Percentiles rank a stretch among this genome's conserved stretches.
These are phyloP conservation scores for Gynandropsis gynandra DNA, from an alignment of 345 rosid species.

Conservation along the genomic window DNA sequence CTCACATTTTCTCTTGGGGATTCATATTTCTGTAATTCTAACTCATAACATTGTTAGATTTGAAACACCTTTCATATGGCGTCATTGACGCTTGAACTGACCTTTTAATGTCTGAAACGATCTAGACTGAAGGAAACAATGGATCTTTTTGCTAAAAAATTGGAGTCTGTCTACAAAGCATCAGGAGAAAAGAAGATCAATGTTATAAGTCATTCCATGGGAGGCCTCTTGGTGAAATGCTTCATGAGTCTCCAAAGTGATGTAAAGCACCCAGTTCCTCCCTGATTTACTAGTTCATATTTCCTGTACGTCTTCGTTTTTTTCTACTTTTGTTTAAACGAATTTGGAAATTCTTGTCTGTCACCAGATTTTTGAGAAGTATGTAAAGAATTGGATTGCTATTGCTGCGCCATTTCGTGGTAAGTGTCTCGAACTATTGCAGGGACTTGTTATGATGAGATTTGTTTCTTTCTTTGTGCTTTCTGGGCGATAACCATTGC, in stretches of 20 bases:
- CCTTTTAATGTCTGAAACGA: constrained; percentile 12
- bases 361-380: constrained; percentile 71
- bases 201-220: constrained; percentile 91
- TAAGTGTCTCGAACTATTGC: constrained; percentile 4
- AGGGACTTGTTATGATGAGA: too few species aligned
- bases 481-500: background rate
- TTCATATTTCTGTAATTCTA: too few species aligned
- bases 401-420: constrained; percentile 94
- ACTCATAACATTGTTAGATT: too few species aligned
- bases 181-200: constrained; percentile 90
- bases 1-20: too few species aligned
- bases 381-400: constrained; percentile 91
- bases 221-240: constrained; percentile 88
- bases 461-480: background rate
- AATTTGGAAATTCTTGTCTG: background rate
- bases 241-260: constrained; percentile 76
- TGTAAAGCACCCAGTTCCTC: constrained; percentile 35
- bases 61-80: background rate
- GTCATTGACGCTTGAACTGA: background rate
- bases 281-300: background rate
- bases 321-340: constrained; percentile 1
- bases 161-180: constrained; percentile 61
- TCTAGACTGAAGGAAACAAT: constrained; percentile 65
- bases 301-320: background rate
- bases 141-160: constrained; percentile 54